A percentile compares a stretch with the other conserved stretches of the same genome.
Evolutionary conservation across 768 basidiomycete species (phyloP).

Genomic region (Mycena floridula): DNA sequence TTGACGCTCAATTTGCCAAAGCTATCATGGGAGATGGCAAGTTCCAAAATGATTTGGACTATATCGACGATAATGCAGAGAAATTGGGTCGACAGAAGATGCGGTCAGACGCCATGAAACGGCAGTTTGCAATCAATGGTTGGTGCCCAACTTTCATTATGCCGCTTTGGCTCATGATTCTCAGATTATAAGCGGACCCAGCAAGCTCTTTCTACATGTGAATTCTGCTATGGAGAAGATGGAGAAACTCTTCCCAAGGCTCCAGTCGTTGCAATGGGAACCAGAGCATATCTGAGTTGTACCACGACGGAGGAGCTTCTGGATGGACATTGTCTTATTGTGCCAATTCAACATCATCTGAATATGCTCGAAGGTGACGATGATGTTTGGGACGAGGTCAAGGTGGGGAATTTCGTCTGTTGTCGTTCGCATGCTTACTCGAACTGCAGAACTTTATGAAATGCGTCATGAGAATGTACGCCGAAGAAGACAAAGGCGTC

Average conservation of each 20-base stretch:
- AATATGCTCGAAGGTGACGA: slow-evolving; percentile 92
- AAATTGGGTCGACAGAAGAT: slow-evolving; percentile 89
- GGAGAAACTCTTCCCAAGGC: slow-evolving; percentile 86
- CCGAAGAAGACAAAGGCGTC: slow-evolving; percentile 89
- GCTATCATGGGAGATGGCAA: slow-evolving; percentile 86
- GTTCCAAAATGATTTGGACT: slow-evolving; percentile 88
- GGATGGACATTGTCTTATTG: slow-evolving; percentile 88
- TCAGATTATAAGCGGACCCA: slow-evolving; percentile 96
- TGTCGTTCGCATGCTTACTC: slow-evolving; percentile 2
- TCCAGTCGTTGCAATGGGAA: slow-evolving; percentile 86
- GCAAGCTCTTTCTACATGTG: slow-evolving; percentile 78
- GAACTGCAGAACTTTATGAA: slow-evolving; percentile 68
- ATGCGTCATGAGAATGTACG: slow-evolving; percentile 92
- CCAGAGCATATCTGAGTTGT: slow-evolving; percentile 85
- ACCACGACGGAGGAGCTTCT: slow-evolving; percentile 86
- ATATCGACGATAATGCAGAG: slow-evolving; percentile 96
- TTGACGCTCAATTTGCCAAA: slow-evolving; percentile 85
- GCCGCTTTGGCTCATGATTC: slow-evolving; percentile 6
- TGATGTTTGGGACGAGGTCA: slow-evolving; percentile 97
- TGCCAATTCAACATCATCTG: slow-evolving; percentile 92
- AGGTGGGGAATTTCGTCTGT: slow-evolving; percentile 44
- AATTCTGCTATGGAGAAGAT: slow-evolving; percentile 90
- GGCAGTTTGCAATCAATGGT: slow-evolving; percentile 96
- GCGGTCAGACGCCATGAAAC: slow-evolving; percentile 94
- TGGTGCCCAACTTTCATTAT: slow-evolving; percentile 9